A percentile compares a stretch with the other conserved stretches of the same genome.
Conservation (phyloP, 176 grass and related monocot species). For the Microstegium vimineum region DNA sequence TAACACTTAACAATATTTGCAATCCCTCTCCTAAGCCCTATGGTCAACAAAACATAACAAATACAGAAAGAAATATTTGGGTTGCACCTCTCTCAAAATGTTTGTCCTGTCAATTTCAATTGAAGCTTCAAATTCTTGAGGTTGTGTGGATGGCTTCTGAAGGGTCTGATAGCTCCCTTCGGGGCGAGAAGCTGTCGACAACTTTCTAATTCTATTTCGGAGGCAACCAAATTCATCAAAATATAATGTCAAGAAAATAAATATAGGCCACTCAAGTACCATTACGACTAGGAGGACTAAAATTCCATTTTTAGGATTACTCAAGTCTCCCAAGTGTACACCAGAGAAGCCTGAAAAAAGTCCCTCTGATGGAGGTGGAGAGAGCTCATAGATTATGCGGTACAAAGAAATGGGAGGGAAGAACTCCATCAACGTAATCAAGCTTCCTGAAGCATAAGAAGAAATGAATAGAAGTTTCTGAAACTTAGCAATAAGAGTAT, state of each 20-base stretch:
- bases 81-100: constrained; percentile 40
- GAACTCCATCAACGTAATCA: constrained; percentile 54
- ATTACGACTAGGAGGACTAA: constrained; percentile 43
- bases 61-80: neutral
- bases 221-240: constrained; percentile 42
- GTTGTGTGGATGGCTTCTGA: constrained; percentile 13
- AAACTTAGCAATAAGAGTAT: neutral
- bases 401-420: constrained; percentile 62
- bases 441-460: constrained; percentile 34
- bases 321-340: constrained; percentile 48
- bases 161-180: neutral
- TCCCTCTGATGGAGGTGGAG: constrained; percentile 30
- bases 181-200: neutral
- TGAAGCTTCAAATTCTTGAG: constrained; percentile 37
- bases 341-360: constrained; percentile 31
- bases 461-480: neutral
- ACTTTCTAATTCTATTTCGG: constrained; percentile 20
- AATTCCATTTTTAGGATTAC: constrained; percentile 45
- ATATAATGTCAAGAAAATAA: constrained; percentile 51
- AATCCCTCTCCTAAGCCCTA: neutral
- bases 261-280: constrained; percentile 41
- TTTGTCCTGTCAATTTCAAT: constrained; percentile 44
- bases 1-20: neutral
- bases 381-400: constrained; percentile 61
- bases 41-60: neutral